Conservation (phyloP, 305 asterid species). For the Petunia hybrid region DNA sequence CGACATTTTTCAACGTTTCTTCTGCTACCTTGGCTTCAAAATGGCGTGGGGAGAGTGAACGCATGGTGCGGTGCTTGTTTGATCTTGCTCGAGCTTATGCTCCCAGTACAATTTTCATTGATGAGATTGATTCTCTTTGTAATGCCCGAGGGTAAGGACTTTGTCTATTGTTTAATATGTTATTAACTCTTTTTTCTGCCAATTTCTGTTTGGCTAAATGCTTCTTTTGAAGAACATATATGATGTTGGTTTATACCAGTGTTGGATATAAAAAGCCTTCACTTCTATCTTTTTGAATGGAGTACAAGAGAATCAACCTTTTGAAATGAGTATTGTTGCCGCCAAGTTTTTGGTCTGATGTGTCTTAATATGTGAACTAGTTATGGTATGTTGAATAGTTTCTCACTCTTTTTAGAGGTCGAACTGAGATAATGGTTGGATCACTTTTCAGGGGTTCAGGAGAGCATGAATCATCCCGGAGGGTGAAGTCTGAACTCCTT, state of each 20-base stretch:
- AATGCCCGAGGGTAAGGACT: conserved; percentile 86
- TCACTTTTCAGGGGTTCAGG: conserved; percentile 74
- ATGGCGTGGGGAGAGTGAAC: conserved; percentile 96
- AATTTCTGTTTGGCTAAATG: conserved; percentile 9
- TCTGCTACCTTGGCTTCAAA: conserved; percentile 94
- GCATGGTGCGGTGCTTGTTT: conserved; percentile 89
- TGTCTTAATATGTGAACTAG: conserved; percentile 12
- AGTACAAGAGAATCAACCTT: not conserved
- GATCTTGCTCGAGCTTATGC: conserved; percentile 98
- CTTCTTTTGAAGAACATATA: conserved; percentile 1
- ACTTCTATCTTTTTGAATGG: conserved; percentile 10
- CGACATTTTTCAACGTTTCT: conserved; percentile 94
- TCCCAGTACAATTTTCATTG: conserved; percentile 96
- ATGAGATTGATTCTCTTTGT: conserved; percentile 98
- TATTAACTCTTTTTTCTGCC: not conserved
- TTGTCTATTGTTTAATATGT: conserved; percentile 18
- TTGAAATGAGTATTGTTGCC: conserved; percentile 8
- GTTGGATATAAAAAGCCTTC: conserved; percentile 2
- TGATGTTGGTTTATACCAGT: conserved; percentile 1
- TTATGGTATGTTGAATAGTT: conserved; percentile 14
- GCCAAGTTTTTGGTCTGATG: not conserved
- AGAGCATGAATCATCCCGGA: conserved; percentile 94
- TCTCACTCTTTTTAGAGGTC: not conserved
- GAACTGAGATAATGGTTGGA: conserved; percentile 18
- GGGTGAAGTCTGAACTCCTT: conserved; percentile 95